Evolutionary conservation across 176 grass and related monocot species (phyloP), one percentile per base, ranked within the genome.

Genomic region (Phragmites australis): DNA sequence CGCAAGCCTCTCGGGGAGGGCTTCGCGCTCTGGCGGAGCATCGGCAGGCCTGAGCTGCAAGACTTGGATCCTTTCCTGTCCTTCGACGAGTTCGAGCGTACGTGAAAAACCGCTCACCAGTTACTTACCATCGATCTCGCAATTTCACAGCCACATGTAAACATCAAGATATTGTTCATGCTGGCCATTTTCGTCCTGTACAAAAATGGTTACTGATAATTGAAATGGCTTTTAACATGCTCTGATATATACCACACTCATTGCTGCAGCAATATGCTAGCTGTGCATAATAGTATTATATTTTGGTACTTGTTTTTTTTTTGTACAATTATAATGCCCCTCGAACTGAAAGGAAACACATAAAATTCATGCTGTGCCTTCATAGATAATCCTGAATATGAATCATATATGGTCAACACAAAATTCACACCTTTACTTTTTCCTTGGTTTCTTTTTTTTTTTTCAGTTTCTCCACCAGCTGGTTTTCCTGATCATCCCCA

Each of bases 401-500:
- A 17, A 65, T 46, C 22, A 49, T 37, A 37, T 72, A 7, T 47
- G 16, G 23, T 53, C 18, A 45, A 41, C 27, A 53, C 14, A 56
- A 82, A 21, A 26, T 18, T 65, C 11, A 75, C 50, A 74, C 49
- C 4, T 41, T 58, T 69, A 39, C 18, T 74, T 78, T 6, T 16
- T 56, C 41, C 15, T 66, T 51, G 3, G 1, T 48, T 78, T 49
- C 12, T n/a, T 31, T 25, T 65, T 10, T 44, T 10, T 15, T 42
- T 46, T 80, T 21, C 88, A 97, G 93, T 97, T 68, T 89, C 93
- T 32, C 42, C 68, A 18, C 93, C 93, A 22, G 90, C 90, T 40
- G 91, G 72, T 27, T 97, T 97, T 39, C 57, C 32, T 32, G 88
- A 97, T 55, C 93, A 97, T 82, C 93, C 93, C 45, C 93, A 97